phyloP scores from a whole-genome alignment of 73 alveolate genomes.

The Paramecium bursaria region DNA sequence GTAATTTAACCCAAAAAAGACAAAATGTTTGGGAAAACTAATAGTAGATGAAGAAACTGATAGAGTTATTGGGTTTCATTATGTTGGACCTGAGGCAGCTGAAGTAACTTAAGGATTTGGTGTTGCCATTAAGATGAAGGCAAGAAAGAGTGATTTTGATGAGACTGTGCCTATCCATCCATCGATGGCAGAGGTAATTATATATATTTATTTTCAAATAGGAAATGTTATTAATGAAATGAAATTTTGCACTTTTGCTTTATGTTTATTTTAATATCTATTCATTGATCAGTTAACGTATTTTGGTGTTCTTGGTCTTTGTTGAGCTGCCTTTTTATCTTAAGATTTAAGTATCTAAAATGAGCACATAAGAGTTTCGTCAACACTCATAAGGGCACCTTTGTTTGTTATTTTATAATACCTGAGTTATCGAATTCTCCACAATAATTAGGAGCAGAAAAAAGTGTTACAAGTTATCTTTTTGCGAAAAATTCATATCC shows the following conservation, averaged over 20 bases:
- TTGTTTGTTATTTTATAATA: conserved; percentile 42
- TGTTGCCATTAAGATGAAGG: conserved; percentile 96
- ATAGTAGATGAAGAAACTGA: conserved; percentile 70
- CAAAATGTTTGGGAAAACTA: conserved; percentile 37
- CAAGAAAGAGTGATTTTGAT: conserved; percentile 92
- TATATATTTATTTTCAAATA: background rate
- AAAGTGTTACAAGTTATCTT: conserved; percentile 92
- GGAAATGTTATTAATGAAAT: conserved; percentile 51
- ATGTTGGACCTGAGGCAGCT: conserved; percentile 90
- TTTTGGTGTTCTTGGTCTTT: conserved; percentile 63
- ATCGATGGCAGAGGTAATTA: conserved; percentile 94
- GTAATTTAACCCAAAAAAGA: conserved; percentile 65
- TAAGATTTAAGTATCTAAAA: conserved; percentile 94
- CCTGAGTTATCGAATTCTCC: conserved; percentile 97
- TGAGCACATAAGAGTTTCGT: conserved; percentile 92
- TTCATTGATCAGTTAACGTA: conserved; percentile 62
- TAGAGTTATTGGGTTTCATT: conserved; percentile 92
- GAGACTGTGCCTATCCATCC: conserved; percentile 98
- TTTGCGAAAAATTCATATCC: conserved; percentile 98
- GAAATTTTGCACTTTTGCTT: too few relatives aligned
- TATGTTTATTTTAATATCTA: too few relatives aligned
- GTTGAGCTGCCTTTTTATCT: conserved; percentile 74
- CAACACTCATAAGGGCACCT: conserved; percentile 96
- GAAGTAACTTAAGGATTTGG: conserved; percentile 96
- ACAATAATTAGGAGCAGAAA: conserved; percentile 97